Base-by-base conservation (phyloP, 2,329 filamentous ascomycete genomes). In the Cordyceps farinosa region DNA sequence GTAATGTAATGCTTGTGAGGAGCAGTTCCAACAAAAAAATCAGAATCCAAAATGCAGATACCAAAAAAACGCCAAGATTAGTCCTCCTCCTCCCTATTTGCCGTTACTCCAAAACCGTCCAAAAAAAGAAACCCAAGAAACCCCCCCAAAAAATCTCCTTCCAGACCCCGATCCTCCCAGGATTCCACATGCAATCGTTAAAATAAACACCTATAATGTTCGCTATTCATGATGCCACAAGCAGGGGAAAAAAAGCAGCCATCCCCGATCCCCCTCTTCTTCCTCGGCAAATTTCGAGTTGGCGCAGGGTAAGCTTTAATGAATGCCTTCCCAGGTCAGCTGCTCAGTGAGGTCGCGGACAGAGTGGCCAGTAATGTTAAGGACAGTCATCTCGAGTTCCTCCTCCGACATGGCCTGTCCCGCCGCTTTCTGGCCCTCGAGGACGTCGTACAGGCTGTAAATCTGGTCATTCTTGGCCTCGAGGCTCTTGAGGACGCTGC, bases 391-490 rank as follows among this genome's bases (percentile, higher is more conserved):
- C 69, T 90, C 87, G 50, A 88, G 78, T 69, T 87, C 83, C 27
- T 85, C 82, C 67, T 85, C 82, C 1, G 79, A 84, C 82, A 90
- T 87, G 66, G 83, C 80, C 70, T 86, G 83, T 0, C 86, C 86
- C 3, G 82, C 81, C 40, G 80, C 80, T 77, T 90, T 91, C 73
- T 93, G 90, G 6, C 89, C 90, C 74, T 94, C 91, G 0, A 95
- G 80, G 1, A 95, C 91, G 73, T 96, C 92, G 69, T 93, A 91
- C 15, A 96, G 80, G 48, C 86, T 84, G 76, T 96, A 96, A 48
- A 96, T 87, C 74, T 93, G 90, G 65, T 90, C 88, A 32, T 87
- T 86, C 75, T 93, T 92, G 70, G 84, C 82, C 70, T 92, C 89
- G 30, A 92, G 84, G 59, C 84, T 82, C 65, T 82, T 81, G 48